Evolutionary conservation across 2,329 filamentous ascomycete species (phyloP).

Genomic region (Xylariaceae sp.): DNA sequence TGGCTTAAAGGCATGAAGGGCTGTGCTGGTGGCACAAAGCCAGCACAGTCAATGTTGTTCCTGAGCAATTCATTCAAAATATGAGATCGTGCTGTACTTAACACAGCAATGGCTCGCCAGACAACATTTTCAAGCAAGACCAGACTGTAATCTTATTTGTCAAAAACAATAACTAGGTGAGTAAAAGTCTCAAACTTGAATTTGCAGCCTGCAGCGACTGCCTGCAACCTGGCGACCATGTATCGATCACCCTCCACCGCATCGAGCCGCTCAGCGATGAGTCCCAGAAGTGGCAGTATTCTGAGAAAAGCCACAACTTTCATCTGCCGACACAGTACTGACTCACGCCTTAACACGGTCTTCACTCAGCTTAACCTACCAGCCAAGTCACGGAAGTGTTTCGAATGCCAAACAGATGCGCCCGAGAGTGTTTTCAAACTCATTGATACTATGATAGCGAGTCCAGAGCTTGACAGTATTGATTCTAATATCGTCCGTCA

Average conservation of each 20-base stretch:
- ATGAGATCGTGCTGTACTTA: neutral
- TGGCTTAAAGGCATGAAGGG: neutral
- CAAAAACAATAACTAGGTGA: neutral
- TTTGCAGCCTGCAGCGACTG: neutral
- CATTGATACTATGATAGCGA: neutral
- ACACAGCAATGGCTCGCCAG: neutral
- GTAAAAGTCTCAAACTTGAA: neutral
- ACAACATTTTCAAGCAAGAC: neutral
- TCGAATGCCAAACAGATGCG: conserved; percentile 5
- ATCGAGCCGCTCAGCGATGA: neutral
- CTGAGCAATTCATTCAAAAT: neutral
- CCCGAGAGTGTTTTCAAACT: neutral
- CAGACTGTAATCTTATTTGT: neutral
- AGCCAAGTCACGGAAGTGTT: conserved; percentile 1
- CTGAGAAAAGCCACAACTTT: neutral
- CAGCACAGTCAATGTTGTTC: neutral
- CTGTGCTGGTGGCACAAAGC: neutral
- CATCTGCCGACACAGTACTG: conserved; percentile 3
- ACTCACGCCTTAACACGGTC: conserved; percentile 1
- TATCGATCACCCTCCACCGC: neutral
- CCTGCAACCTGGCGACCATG: neutral
- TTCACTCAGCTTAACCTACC: neutral
- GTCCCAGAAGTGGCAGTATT: neutral
- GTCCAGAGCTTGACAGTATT: neutral
- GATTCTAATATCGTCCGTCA: neutral